Conservation (phyloP, 2,329 filamentous ascomycete genomes). For the Pyrenophora teres region DNA sequence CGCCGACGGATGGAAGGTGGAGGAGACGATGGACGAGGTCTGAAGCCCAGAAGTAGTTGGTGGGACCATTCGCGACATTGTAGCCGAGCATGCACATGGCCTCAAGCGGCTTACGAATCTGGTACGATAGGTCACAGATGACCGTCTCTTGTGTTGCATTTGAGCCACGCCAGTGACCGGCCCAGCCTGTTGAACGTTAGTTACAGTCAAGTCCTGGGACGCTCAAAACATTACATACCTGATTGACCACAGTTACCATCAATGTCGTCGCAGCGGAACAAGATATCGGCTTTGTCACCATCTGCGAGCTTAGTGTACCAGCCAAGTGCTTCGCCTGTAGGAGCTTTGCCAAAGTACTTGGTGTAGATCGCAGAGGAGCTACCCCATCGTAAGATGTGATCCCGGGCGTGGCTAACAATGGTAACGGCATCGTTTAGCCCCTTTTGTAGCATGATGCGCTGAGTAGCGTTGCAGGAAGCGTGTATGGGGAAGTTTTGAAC, state of each 20-base stretch:
- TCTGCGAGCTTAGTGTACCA: constrained; percentile 65
- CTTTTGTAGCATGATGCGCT: constrained; percentile 59
- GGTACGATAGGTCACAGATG: constrained; percentile 68
- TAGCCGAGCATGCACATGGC: constrained; percentile 67
- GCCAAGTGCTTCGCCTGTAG: constrained; percentile 63
- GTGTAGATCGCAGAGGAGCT: constrained; percentile 62
- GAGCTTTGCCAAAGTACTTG: constrained; percentile 69
- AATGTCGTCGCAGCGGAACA: constrained; percentile 71
- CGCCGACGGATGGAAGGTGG: constrained; percentile 65
- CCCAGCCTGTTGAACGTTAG: constrained; percentile 57
- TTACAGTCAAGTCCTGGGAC: background rate
- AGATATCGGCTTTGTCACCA: constrained; percentile 60
- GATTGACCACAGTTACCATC: constrained; percentile 63
- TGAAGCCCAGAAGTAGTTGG: constrained; percentile 67
- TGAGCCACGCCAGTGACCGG: constrained; percentile 68
- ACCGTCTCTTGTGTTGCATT: constrained; percentile 71
- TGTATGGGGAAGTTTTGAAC: constrained; percentile 60
- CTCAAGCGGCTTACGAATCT: constrained; percentile 60
- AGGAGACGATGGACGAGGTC: constrained; percentile 70
- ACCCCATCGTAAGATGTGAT: constrained; percentile 64
- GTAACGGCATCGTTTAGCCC: constrained; percentile 64
- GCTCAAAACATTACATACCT: constrained; percentile 22
- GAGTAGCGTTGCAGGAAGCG: constrained; percentile 67
- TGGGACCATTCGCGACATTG: constrained; percentile 60
- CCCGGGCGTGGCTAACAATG: constrained; percentile 64